A percentile compares a stretch with the other conserved stretches of the same genome.
Conservation (phyloP, 306 rosid genomes). For the Fragaria iinumae region DNA sequence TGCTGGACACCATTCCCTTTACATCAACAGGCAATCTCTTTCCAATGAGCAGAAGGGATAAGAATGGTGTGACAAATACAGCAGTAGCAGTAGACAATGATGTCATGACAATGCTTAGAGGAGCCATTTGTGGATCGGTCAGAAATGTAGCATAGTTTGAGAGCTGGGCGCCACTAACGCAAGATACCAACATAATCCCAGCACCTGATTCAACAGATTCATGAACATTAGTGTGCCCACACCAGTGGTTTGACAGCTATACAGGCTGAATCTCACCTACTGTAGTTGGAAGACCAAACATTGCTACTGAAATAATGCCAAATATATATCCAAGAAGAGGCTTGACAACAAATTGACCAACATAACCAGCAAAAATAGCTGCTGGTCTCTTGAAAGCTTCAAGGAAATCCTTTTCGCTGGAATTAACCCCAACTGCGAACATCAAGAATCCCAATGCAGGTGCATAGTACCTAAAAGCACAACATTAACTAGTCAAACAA, state of each 20-base stretch:
- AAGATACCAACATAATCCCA: conserved; percentile 86
- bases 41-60: conserved; percentile 84
- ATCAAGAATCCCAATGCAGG: conserved; percentile 96
- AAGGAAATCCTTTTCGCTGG: conserved; percentile 80
- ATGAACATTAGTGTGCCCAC: conserved; percentile 32
- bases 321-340: conserved; percentile 88
- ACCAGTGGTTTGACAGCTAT: conserved; percentile 20
- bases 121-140: conserved; percentile 86
- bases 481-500: not conserved
- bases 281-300: conserved; percentile 71
- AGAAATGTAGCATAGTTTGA: conserved; percentile 89
- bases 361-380: conserved; percentile 73
- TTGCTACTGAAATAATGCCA: conserved; percentile 55
- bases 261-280: conserved; percentile 55
- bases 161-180: conserved; percentile 97
- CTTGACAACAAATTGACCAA: conserved; percentile 78
- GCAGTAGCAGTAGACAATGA: conserved; percentile 94
- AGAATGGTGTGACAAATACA: conserved; percentile 75
- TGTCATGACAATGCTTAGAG: conserved; percentile 93
- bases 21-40: conserved; percentile 92
- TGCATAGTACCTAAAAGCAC: conserved; percentile 77
- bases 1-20: conserved; percentile 93
- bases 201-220: conserved; percentile 62
- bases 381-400: conserved; percentile 80
- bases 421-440: conserved; percentile 98